A percentile compares a stretch with the other conserved stretches of the same genome.
These are phyloP conservation scores for Pleurotus eryngii DNA, from an alignment of 768 basidiomycete species.

Conservation along the genomic window DNA sequence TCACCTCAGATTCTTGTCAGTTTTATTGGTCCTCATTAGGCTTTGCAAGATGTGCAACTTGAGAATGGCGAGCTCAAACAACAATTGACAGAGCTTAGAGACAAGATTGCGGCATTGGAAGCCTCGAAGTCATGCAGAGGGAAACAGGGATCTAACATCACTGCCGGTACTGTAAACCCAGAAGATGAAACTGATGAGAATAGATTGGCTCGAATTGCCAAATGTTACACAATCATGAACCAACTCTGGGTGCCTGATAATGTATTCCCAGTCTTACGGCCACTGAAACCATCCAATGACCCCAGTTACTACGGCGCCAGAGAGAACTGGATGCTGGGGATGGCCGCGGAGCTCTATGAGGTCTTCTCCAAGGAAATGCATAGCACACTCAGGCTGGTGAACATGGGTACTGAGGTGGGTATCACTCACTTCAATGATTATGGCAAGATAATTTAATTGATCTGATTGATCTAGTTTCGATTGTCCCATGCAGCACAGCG, in stretches of 20 bases:
- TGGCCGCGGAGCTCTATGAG: neutral
- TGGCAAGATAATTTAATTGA: no score
- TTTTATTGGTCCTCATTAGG: neutral
- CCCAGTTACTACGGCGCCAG: neutral
- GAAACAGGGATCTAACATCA: neutral
- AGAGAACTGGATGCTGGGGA: neutral
- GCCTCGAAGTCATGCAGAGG: neutral
- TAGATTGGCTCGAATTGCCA: no score
- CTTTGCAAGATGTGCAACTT: neutral
- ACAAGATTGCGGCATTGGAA: neutral
- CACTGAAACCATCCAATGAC: neutral
- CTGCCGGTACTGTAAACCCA: neutral
- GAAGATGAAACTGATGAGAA: neutral
- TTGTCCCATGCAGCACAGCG: no score
- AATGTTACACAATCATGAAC: no score
- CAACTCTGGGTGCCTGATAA: no score
- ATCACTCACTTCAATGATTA: no score
- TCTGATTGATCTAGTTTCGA: neutral
- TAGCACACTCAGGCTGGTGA: neutral
- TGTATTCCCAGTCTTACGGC: neutral
- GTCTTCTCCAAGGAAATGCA: neutral
- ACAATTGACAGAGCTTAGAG: neutral
- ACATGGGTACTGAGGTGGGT: no score
- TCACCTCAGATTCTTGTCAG: no score
- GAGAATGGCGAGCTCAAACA: neutral